phyloP scores from a whole-genome alignment of 306 rosid genomes.

The Neltuma alba region DNA sequence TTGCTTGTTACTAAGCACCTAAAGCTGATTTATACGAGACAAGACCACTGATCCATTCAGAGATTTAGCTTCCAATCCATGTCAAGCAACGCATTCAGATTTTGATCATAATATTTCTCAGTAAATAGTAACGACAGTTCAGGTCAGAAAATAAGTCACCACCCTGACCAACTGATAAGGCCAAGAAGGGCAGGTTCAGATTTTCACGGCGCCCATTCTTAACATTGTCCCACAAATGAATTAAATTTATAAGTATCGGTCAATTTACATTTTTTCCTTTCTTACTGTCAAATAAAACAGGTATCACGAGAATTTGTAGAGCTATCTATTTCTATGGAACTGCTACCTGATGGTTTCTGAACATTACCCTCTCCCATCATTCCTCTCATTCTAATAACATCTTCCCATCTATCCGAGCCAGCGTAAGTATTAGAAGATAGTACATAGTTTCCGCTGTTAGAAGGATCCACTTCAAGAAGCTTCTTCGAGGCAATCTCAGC shows the following conservation, averaged over 20 bases:
- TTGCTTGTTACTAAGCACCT: background rate
- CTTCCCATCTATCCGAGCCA: conserved; percentile 83
- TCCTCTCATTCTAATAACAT: conserved; percentile 71
- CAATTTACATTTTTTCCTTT: conserved; percentile 3
- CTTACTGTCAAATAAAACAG: conserved; percentile 5
- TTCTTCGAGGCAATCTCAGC: conserved; percentile 73
- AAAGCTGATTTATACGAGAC: background rate
- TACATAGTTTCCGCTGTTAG: conserved; percentile 71
- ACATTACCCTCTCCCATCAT: conserved; percentile 64
- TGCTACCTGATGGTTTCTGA: conserved; percentile 76
- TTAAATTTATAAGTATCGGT: conserved; percentile 8
- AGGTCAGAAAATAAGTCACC: background rate
- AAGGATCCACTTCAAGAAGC: conserved; percentile 80
- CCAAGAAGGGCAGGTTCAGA: conserved; percentile 5
- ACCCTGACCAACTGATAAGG: background rate
- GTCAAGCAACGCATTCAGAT: background rate
- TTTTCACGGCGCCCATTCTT: background rate
- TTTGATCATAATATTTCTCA: background rate
- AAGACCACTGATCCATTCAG: background rate
- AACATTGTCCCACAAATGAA: background rate
- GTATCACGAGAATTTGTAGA: conserved; percentile 32
- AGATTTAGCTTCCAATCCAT: conserved; percentile 4
- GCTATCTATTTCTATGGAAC: conserved; percentile 64
- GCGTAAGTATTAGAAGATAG: conserved; percentile 78
- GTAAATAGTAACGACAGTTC: background rate